Evolutionary conservation across 805 yeast genomes (phyloP), one percentile per base, ranked within the genome.

Genomic region (Saccharomycopsis capsularis): DNA sequence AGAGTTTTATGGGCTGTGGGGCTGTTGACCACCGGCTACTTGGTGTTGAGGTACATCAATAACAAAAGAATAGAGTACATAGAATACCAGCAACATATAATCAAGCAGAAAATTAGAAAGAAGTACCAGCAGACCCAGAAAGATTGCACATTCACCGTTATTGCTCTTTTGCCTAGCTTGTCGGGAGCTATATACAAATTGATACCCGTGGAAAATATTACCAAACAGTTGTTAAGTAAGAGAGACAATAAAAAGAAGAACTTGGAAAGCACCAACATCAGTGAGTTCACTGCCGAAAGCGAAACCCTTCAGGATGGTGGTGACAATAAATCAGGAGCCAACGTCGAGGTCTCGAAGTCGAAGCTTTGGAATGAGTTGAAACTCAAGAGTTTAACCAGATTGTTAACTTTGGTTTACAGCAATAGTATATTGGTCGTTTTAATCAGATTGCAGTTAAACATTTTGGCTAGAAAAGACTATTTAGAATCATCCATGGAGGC

Each of bases 111-210:
- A 57, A 83, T 90, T 51, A 82, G 82, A 57, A 74, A 93, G 57
- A 69, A 97, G 50, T 91, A 89, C 59, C 80, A 84, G 44, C 96
- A 89, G 68, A 91, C 96, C 9, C 97, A 90, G 60, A 81, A 82
- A 57, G 98, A 91, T 64, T 86, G 96, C 42, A 73, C 84, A 46
- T 80, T 79, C 67, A 91, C 97, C 0, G 78, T 90, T 46, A 71
- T 85, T 61, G 90, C 95, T 3, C 71, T 91, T 53, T 69, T 86
- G 43, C 95, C 96, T 1, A 86, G 87, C 3, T 68, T 90, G 39
- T 73, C 81, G 4, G 74, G 74, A 27, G 87, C 85, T 15, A 74
- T 87, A 5, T 64, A 81, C 50, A 76, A 74, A 19, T 69, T 69
- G 47, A 69, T 82, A 53, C 82, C 85, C 4, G 90, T 85, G 21